phyloP scores from a whole-genome alignment of 1,284 basidiomycete genomes.

The Papiliotrema flavescens region DNA sequence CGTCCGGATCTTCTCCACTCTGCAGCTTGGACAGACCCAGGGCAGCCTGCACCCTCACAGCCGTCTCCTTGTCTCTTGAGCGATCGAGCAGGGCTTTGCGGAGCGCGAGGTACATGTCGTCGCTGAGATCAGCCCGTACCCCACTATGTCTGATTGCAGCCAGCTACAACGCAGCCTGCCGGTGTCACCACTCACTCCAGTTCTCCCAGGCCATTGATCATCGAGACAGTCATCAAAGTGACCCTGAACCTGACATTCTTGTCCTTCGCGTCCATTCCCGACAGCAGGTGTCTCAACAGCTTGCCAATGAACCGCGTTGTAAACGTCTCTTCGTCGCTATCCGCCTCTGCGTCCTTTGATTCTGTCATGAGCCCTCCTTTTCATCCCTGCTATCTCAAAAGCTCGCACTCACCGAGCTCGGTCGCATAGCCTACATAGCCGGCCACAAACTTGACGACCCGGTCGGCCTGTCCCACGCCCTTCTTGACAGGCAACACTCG shows the following conservation, averaged over 20 bases:
- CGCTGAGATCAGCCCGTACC: slow-evolving; percentile 56
- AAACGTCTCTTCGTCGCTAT: slow-evolving; percentile 67
- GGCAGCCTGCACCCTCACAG: slow-evolving; percentile 79
- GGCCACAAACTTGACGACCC: slow-evolving; percentile 79
- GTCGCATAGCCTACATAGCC: slow-evolving; percentile 75
- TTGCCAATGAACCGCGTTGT: slow-evolving; percentile 70
- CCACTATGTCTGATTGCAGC: no score
- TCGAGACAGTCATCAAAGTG: slow-evolving; percentile 72
- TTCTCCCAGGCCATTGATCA: slow-evolving; percentile 75
- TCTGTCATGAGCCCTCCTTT: slow-evolving; percentile 11
- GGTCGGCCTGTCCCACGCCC: slow-evolving; percentile 72
- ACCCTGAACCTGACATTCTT: slow-evolving; percentile 81
- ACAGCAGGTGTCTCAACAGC: slow-evolving; percentile 72
- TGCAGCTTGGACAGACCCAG: slow-evolving; percentile 81
- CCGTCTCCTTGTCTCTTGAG: slow-evolving; percentile 76
- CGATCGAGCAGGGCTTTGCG: slow-evolving; percentile 70
- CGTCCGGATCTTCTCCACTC: slow-evolving; percentile 67
- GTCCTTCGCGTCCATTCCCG: slow-evolving; percentile 84
- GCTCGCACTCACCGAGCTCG: slow-evolving; percentile 61
- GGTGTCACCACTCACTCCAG: slow-evolving; percentile 63
- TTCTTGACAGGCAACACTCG: slow-evolving; percentile 78
- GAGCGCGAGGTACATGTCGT: slow-evolving; percentile 72
- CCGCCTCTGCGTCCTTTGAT: slow-evolving; percentile 51
- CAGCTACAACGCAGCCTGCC: no score
- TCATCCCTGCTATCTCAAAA: not conserved